Conservation (phyloP, 2,329 filamentous ascomycete genomes). For the Raffaelea albimanens region DNA sequence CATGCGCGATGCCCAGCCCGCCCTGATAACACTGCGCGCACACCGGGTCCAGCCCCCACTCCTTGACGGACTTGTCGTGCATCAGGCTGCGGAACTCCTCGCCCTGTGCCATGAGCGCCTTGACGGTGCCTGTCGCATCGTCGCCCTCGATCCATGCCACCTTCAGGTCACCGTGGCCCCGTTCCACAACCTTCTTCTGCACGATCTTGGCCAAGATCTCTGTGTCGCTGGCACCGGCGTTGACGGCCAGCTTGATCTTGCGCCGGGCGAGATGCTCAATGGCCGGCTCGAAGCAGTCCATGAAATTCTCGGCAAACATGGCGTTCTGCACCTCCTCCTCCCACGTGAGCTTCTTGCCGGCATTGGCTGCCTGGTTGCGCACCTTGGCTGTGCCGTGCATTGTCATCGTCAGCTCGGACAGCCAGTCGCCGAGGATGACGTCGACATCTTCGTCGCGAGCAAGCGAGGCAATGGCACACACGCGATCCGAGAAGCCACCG, state of each 20-base stretch:
- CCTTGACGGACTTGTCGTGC: constrained; percentile 9
- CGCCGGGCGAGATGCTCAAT: constrained; percentile 16
- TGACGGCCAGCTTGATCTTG: constrained; percentile 22
- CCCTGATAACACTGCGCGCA: constrained; percentile 32
- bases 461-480: constrained; percentile 29
- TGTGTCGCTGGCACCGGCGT: constrained; percentile 23
- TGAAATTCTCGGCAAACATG: constrained; percentile 21
- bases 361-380: constrained; percentile 12
- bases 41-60: constrained; percentile 12
- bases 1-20: constrained; percentile 26
- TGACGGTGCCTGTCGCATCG: constrained; percentile 17
- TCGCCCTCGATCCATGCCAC: constrained; percentile 24
- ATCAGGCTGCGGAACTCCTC: constrained; percentile 11
- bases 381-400: constrained; percentile 20
- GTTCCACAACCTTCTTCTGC: constrained; percentile 11
- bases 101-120: constrained; percentile 9
- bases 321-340: constrained; percentile 12
- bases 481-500: constrained; percentile 32
- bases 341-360: constrained; percentile 11
- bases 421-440: constrained; percentile 22
- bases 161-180: constrained; percentile 16
- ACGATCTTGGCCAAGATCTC: constrained; percentile 12
- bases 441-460: constrained; percentile 26
- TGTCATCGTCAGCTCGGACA: constrained; percentile 23
- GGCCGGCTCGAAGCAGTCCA: constrained; percentile 22